A percentile compares a stretch with the other conserved stretches of the same genome.
Conservation (phyloP, 164 flowering plant species). For the Umbilicus rupestris region DNA sequence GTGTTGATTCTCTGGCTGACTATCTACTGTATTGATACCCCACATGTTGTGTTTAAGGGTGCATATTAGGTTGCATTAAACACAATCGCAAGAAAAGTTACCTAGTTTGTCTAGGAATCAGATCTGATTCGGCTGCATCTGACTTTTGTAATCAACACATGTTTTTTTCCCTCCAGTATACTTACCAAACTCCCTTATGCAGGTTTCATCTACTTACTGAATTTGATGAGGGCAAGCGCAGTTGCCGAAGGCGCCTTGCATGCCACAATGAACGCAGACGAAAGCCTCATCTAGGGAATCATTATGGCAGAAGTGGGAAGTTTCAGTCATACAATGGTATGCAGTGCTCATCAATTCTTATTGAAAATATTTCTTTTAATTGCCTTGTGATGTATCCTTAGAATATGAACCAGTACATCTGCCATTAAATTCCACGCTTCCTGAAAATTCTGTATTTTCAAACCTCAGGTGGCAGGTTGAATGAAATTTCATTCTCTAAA, state of each 20-base stretch:
- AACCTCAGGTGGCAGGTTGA: constrained; percentile 28
- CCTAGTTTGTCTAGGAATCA: neutral
- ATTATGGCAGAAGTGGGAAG: constrained; percentile 28
- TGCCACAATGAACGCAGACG: constrained; percentile 45
- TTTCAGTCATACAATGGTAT: constrained; percentile 34
- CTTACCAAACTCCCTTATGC: constrained; percentile 8
- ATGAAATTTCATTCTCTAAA: constrained; percentile 18
- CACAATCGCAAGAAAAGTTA: neutral
- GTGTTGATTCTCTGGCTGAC: neutral
- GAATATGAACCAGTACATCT: no score
- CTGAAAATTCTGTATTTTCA: neutral
- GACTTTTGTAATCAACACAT: neutral
- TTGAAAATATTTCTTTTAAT: neutral
- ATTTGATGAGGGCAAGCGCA: constrained; percentile 45
- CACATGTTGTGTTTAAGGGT: neutral
- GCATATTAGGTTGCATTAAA: neutral
- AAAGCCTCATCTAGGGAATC: constrained; percentile 34
- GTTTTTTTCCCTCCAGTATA: neutral
- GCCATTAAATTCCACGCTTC: no score
- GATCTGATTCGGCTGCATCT: neutral
- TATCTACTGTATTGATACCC: no score
- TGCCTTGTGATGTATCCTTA: neutral
- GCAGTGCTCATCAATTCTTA: neutral
- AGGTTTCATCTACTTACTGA: constrained; percentile 48
- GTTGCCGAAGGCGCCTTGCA: constrained; percentile 53